Conservation (phyloP, 2,329 filamentous ascomycete species). For the Herpotrichia juniperi region DNA sequence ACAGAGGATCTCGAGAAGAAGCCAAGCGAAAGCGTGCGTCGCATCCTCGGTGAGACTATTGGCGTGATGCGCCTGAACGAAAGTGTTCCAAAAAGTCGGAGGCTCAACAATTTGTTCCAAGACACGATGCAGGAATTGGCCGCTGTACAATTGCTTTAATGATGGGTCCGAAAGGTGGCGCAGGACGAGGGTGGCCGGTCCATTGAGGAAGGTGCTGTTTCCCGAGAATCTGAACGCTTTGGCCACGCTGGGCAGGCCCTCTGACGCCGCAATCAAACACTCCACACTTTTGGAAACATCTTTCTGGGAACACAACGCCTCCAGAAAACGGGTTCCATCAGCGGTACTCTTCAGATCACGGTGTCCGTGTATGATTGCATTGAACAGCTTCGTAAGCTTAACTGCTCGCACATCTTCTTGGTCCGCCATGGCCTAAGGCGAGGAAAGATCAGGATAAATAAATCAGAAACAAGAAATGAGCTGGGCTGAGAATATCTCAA, state of each 20-base stretch:
- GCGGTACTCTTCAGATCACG: conserved; percentile 44
- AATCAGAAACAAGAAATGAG: not conserved
- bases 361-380: conserved; percentile 46
- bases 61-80: conserved; percentile 43
- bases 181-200: conserved; percentile 37
- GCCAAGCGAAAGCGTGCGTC: conserved; percentile 44
- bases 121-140: conserved; percentile 56
- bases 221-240: conserved; percentile 52
- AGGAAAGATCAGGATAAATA: not conserved
- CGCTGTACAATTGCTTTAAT: conserved; percentile 57
- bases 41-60: conserved; percentile 27
- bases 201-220: conserved; percentile 54
- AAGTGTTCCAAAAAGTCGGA: conserved; percentile 60
- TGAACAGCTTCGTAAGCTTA: conserved; percentile 49
- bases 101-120: conserved; percentile 58
- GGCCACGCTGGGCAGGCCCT: conserved; percentile 44
- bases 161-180: conserved; percentile 48
- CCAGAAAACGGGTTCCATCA: conserved; percentile 55
- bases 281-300: conserved; percentile 51
- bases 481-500: not conserved
- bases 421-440: conserved; percentile 6
- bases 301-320: conserved; percentile 53
- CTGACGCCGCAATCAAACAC: conserved; percentile 28
- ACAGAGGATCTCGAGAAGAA: conserved; percentile 56
- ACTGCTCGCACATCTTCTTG: conserved; percentile 26